These are phyloP conservation scores for Trichosporon asahii DNA, from an alignment of 1,284 basidiomycete genomes.

Conservation along the genomic window DNA sequence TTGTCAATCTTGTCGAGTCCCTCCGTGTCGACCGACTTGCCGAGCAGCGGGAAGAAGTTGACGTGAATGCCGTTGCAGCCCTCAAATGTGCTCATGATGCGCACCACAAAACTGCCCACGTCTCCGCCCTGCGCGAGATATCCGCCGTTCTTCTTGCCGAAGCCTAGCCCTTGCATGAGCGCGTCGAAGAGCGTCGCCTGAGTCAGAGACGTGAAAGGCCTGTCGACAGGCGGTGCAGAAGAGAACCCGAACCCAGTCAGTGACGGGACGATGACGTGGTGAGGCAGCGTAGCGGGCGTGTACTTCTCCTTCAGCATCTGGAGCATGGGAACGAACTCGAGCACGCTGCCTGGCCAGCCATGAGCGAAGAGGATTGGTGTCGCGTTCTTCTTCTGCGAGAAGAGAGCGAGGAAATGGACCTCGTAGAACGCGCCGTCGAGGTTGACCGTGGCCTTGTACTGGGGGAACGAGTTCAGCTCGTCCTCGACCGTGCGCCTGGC, in stretches of 20 bases:
- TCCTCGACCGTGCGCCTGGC: conserved; percentile 33
- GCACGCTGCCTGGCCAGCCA: conserved; percentile 49
- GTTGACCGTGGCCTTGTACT: conserved; percentile 28
- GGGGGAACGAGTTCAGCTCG: conserved; percentile 32
- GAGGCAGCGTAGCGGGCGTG: conserved; percentile 34
- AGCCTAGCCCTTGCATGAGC: conserved; percentile 50
- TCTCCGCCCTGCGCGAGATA: conserved; percentile 51
- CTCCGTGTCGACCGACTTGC: conserved; percentile 14
- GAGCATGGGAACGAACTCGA: conserved; percentile 45
- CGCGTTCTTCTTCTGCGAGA: conserved; percentile 35
- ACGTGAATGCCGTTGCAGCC: conserved; percentile 39
- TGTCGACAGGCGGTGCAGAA: conserved; percentile 39
- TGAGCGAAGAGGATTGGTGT: conserved; percentile 45
- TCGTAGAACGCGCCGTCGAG: conserved; percentile 23
- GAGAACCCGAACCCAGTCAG: conserved; percentile 46
- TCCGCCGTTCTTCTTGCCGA: conserved; percentile 21
- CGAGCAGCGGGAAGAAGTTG: conserved; percentile 31
- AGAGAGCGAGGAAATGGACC: conserved; percentile 44
- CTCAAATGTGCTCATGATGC: conserved; percentile 28
- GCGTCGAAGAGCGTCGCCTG: conserved; percentile 38
- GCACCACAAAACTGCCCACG: conserved; percentile 40
- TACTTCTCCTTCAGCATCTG: conserved; percentile 29
- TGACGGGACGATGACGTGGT: conserved; percentile 39
- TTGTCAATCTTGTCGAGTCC: conserved; percentile 18
- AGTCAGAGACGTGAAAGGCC: conserved; percentile 37